Evolutionary conservation across 257 asterid species (phyloP).

Genomic region (Linaria vulgaris): DNA sequence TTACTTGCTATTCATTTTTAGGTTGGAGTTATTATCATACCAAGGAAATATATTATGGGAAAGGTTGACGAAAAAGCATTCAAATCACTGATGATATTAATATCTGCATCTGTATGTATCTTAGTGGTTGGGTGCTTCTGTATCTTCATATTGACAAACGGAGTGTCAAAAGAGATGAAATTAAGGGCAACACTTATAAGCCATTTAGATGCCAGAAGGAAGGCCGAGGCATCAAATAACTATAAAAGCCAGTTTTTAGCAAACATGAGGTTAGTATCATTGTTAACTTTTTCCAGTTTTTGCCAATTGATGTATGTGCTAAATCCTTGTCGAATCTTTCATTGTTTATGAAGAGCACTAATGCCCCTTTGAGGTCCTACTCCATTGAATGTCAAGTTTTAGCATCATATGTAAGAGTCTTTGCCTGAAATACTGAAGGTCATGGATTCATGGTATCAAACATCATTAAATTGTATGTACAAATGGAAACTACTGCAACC

Average conservation of each 20-base stretch:
- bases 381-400: no score
- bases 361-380: no score
- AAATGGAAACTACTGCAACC: no score
- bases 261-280: constrained; percentile 69
- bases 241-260: constrained; percentile 94
- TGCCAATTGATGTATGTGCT: no score
- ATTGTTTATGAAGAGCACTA: no score
- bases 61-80: constrained; percentile 78
- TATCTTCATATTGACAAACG: constrained; percentile 80
- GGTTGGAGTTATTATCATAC: constrained; percentile 90
- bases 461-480: no score
- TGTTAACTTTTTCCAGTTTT: no score
- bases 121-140: constrained; percentile 77
- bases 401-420: no score
- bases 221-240: constrained; percentile 92
- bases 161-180: constrained; percentile 94
- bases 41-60: constrained; percentile 91
- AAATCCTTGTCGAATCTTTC: no score
- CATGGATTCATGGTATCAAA: no score
- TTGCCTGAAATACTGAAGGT: no score
- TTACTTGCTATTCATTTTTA: constrained; percentile 31
- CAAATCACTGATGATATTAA: constrained; percentile 63
- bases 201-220: constrained; percentile 87
- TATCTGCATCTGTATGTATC: constrained; percentile 83
- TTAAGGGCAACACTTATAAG: constrained; percentile 77